These are phyloP conservation scores for Melaleuca alternifolia DNA, from an alignment of 345 rosid species.

Conservation along the genomic window DNA sequence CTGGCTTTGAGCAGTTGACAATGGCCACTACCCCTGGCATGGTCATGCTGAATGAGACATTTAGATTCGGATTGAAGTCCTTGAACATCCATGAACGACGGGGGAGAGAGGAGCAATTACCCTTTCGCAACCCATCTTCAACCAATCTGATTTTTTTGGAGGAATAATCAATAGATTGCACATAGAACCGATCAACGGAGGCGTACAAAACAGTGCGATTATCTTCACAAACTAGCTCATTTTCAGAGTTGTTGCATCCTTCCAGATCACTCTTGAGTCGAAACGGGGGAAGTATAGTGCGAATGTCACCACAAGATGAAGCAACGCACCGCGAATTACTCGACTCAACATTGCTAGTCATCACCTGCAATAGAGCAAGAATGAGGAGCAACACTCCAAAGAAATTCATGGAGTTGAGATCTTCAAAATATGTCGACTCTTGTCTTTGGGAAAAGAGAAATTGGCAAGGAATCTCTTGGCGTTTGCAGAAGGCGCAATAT, in stretches of 20 bases:
- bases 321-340: not conserved
- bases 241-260: not conserved
- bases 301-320: not conserved
- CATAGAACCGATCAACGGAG: not conserved
- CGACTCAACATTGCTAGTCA: not conserved
- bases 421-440: no score
- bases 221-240: not conserved
- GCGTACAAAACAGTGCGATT: not conserved
- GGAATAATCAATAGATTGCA: not conserved
- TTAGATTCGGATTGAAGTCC: no score
- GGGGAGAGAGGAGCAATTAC: no score
- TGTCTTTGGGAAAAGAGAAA: no score
- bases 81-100: no score
- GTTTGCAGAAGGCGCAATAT: no score
- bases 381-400: not conserved
- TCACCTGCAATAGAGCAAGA: accelerated
- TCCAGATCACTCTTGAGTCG: no score
- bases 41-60: no score
- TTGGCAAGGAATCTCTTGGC: no score
- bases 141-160: no score
- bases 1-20: accelerated
- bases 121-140: no score
- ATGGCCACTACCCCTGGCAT: accelerated
- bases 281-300: not conserved
- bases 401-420: not conserved